phyloP scores from a whole-genome alignment of 116 monocot species.

The Cymodocea nodosa region DNA sequence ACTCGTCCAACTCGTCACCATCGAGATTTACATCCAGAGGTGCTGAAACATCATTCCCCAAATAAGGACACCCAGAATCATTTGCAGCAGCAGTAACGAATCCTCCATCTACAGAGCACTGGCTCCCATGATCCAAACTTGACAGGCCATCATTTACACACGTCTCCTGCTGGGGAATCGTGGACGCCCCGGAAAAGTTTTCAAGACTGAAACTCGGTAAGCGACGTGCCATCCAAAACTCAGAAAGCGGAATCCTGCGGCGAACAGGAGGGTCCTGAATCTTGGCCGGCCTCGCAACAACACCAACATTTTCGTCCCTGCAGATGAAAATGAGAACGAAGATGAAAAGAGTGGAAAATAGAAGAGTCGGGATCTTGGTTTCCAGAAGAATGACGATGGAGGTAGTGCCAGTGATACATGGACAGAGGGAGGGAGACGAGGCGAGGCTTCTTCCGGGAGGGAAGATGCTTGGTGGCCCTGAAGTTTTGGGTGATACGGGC shows the following conservation, averaged over 20 bases:
- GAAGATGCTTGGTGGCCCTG: constrained; percentile 35
- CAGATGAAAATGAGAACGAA: background rate
- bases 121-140: no score
- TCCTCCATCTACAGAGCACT: background rate
- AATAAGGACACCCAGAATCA: background rate
- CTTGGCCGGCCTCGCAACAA: background rate
- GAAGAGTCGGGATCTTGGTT: background rate
- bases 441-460: constrained; percentile 39
- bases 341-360: background rate
- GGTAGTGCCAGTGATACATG: background rate
- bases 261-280: background rate
- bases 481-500: constrained; percentile 27
- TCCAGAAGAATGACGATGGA: constrained; percentile 4
- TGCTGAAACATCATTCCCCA: background rate
- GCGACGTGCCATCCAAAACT: background rate
- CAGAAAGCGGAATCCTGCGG: background rate
- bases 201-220: background rate
- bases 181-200: background rate
- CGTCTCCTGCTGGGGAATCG: background rate
- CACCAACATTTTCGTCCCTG: background rate
- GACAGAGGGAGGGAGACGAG: constrained; percentile 6
- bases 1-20: constrained; percentile 72
- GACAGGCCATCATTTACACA: no score
- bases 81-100: background rate
- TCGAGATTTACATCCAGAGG: constrained; percentile 17